Percentiles rank a stretch among this genome's conserved stretches.
Evolutionary conservation across 139 green algal species (phyloP).

Genomic region (Chlorella sp.): DNA sequence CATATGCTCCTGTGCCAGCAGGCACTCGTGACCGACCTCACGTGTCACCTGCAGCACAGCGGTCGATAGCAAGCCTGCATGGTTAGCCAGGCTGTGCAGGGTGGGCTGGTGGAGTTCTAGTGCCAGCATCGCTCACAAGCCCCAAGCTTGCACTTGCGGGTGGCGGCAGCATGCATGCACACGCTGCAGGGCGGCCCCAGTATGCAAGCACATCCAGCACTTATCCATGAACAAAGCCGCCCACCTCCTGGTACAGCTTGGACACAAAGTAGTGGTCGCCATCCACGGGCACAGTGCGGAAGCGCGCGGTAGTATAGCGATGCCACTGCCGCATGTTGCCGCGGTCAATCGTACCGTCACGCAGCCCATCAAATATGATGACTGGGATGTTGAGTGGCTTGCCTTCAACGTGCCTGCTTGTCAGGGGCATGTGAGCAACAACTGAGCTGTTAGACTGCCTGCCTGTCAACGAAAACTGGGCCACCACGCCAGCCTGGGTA

Average conservation of each 20-base stretch:
- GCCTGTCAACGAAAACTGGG: background rate
- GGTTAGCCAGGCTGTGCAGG: no score
- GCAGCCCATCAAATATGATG: slow-evolving; percentile 44
- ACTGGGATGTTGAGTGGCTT: slow-evolving; percentile 39
- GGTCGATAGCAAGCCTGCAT: background rate
- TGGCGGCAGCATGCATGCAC: no score
- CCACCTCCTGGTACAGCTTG: slow-evolving; percentile 37
- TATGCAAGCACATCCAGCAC: background rate
- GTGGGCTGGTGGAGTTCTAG: background rate
- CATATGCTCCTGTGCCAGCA: background rate
- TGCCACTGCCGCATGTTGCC: slow-evolving; percentile 45
- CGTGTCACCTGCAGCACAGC: slow-evolving; percentile 6
- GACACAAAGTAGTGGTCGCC: slow-evolving; percentile 64
- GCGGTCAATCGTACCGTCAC: slow-evolving; percentile 51
- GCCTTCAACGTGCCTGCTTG: background rate
- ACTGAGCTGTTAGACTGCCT: background rate
- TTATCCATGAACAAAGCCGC: background rate
- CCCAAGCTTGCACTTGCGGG: background rate
- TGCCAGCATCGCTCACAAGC: background rate
- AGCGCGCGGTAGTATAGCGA: slow-evolving; percentile 33
- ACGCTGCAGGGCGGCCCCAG: no score
- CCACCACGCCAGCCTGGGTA: background rate
- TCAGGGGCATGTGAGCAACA: no score
- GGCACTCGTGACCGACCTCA: slow-evolving; percentile 5
- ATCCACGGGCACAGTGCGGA: slow-evolving; percentile 34